Evolutionary conservation across 2,329 filamentous ascomycete genomes (phyloP), one percentile per base, ranked within the genome.

Genomic region (Leptodontidium sp.): DNA sequence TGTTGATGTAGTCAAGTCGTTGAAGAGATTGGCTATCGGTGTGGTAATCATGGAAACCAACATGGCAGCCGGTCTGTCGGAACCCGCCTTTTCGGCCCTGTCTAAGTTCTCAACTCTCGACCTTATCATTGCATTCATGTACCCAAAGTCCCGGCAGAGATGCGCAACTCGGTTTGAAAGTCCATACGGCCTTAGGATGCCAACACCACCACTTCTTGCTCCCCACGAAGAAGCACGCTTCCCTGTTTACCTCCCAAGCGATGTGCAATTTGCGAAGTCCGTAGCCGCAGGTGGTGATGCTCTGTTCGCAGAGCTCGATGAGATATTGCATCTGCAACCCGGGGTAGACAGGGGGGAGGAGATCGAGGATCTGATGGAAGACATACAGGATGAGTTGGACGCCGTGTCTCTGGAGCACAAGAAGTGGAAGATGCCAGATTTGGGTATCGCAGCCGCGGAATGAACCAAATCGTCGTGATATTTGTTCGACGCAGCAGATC

Each of bases 171-270:
- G 29, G 4, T 21, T 59, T 9, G 38, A 45, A 14, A 11, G 26
- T 43, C 57, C 57, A 7, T 43, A 45, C 14, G 38, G 21, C 12
- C 38, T 43, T n/a, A 40, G 38, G 35, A 12, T 5, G 15, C 57
- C 35, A 1, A 59, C 35, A 1, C 57, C 57, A 9, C 57, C 57
- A 26, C 57, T 59, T 45, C 38, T 59, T 26, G 57, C 57, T 26
- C 38, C 57, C 8, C n/a, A 59, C 8, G 57, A 59, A 26, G 57
- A 26, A 5, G 38, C 57, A 15, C 1, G 12, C 9, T 59, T 43
- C 21, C 3, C 21, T 24, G 24, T 40, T 11, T 59, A 59, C 35
- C 35, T 59, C 4, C 35, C 57, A 26, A 21, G 21, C 0, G 35
- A 59, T 9, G 35, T 59, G 17, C 57, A 15, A 24, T 59, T 24